These are phyloP conservation scores for Cryptomeria japonica DNA, from an alignment of 75 land plant species.

Conservation along the genomic window DNA sequence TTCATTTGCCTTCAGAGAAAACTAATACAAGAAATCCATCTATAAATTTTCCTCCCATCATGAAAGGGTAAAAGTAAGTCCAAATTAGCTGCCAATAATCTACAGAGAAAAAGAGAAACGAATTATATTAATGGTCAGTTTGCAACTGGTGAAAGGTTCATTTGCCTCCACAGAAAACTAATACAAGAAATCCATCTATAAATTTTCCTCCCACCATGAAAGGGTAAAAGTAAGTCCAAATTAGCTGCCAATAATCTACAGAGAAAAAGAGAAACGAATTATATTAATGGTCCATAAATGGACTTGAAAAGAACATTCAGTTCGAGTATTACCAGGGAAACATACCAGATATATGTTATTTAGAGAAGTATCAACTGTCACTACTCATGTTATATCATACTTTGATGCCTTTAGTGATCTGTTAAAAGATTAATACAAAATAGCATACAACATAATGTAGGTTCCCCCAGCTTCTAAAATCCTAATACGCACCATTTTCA, in stretches of 20 bases:
- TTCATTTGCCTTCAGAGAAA: not conserved
- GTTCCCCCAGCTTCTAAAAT: not conserved
- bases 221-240: not conserved
- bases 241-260: not conserved
- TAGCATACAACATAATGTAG: not conserved
- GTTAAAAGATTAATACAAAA: not conserved
- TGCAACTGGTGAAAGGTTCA: not conserved
- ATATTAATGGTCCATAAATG: no score
- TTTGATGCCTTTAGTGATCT: not conserved
- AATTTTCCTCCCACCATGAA: not conserved
- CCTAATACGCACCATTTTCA: not conserved
- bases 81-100: not conserved
- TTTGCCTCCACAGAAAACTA: not conserved
- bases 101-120: no score
- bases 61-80: not conserved
- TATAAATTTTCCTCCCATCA: not conserved
- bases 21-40: not conserved
- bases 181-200: not conserved
- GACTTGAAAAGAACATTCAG: no score
- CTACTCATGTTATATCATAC: not conserved
- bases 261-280: not conserved
- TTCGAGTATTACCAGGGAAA: no score
- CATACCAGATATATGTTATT: no score
- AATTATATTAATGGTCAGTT: no score
- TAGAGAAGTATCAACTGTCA: not conserved